Conservation (phyloP, 148 eudicot species). For the Spergularia bocconei region DNA sequence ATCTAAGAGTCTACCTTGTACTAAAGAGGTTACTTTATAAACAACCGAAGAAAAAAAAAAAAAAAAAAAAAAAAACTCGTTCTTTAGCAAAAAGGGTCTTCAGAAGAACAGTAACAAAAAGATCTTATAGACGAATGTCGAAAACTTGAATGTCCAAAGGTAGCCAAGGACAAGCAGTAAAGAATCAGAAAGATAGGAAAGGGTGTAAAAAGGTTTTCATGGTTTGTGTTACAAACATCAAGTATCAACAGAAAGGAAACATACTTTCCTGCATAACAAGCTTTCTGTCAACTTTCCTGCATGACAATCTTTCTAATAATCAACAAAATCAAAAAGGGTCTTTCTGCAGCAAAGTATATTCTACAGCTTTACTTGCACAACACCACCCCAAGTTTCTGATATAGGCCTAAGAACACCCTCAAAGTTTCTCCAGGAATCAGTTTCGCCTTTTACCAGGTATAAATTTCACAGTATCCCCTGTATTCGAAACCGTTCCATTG, state of each 20-base stretch:
- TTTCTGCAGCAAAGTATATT: constrained; percentile 36
- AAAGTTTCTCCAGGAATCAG: background rate
- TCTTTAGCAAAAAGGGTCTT: too few species aligned
- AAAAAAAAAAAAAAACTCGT: too few species aligned
- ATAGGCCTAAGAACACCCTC: background rate
- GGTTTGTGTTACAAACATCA: background rate
- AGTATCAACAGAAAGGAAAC: constrained; percentile 26
- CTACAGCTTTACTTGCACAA: constrained; percentile 31
- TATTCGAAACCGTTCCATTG: background rate
- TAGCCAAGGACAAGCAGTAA: too few species aligned
- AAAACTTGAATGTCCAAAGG: too few species aligned
- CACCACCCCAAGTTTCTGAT: constrained; percentile 14
- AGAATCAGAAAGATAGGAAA: too few species aligned
- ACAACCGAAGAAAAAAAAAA: too few species aligned
- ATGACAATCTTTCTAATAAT: constrained; percentile 7
- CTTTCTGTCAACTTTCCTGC: constrained; percentile 14
- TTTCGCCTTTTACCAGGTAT: background rate
- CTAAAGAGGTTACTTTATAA: too few species aligned
- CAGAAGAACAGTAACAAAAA: too few species aligned
- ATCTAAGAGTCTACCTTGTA: too few species aligned
- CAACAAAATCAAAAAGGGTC: constrained; percentile 6
- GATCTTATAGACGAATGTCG: too few species aligned
- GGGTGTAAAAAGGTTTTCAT: too few species aligned
- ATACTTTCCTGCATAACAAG: constrained; percentile 24
- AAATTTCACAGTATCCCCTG: constrained; percentile 16